Evolutionary conservation across 1,284 basidiomycete species (phyloP), one percentile per base, ranked within the genome.

Genomic region (Agroathelia rolfsii): DNA sequence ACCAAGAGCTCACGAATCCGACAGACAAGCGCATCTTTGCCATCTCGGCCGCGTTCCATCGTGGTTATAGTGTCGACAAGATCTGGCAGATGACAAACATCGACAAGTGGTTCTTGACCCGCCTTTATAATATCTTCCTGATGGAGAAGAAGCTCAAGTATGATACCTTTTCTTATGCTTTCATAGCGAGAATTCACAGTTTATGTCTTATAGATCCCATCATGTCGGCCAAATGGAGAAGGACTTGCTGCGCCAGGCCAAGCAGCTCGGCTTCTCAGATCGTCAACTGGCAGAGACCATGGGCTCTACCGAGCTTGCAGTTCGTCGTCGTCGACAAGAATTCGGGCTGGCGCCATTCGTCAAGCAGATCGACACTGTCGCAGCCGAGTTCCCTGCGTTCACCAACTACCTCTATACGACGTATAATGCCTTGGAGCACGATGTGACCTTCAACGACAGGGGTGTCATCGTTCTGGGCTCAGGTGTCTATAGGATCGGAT

Each of bases 381-480:
- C 94, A 19, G 95, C 95, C 43, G 95, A 99, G 61, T 98, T 88
- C 67, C 95, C 95, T 14, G 95, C 95, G 3, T 83, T 95, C 61
- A 98, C 95, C 51, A 98, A 98, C 69, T 98, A 98, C 64, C 82
- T 99, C 40, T 99, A 98, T 65, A 98, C 95, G 24, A 97, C 95
- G 12, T 99, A 98, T 72, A 97, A 98, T 53, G 95, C 93, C 5
- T 82, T 87, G 1, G 77, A 84, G 41, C 95, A 98, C 52, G 95
- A 99, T 53, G 83, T 99, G 51, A 77, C 89, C 27, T 98, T 98
- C 52, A 72, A 95, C 54, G 95, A 97, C 50, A 73, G 95, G 46
- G 95, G 95, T 30, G 97, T 92, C 17, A 97, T 98, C 88, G 94
- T 99, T 19, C 78, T 98, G n/a, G 95, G 95, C 28, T 89, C 84